Conservation (phyloP, 2,329 filamentous ascomycete genomes). For the Colletotrichum liriopes region DNA sequence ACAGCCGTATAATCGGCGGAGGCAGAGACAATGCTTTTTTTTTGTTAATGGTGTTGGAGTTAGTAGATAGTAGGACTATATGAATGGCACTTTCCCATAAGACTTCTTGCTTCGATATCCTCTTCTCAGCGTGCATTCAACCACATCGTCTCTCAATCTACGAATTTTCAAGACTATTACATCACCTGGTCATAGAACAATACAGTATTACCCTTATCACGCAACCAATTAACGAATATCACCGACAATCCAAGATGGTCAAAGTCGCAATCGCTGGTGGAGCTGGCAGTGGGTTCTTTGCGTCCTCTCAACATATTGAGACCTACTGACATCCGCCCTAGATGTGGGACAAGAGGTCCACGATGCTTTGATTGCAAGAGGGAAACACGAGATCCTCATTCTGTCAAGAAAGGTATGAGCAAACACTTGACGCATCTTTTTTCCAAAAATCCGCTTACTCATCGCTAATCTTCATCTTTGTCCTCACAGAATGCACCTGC, state of each 20-base stretch:
- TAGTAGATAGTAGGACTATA: neutral
- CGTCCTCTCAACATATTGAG: accelerated
- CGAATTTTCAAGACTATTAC: no score
- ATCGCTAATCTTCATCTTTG: neutral
- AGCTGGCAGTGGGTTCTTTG: slow-evolving; percentile 30
- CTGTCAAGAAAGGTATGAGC: slow-evolving; percentile 62
- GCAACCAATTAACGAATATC: neutral
- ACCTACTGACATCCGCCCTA: slow-evolving; percentile 44
- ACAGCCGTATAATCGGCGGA: neutral
- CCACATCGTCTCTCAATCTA: neutral
- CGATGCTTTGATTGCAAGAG: slow-evolving; percentile 62
- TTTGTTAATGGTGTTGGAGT: neutral
- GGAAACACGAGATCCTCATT: slow-evolving; percentile 68
- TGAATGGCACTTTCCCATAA: neutral
- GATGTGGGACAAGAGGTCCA: slow-evolving; percentile 69
- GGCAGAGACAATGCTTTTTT: no score
- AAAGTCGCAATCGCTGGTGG: slow-evolving; percentile 47
- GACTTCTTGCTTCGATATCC: accelerated
- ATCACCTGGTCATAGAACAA: neutral
- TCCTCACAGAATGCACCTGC: slow-evolving; percentile 46
- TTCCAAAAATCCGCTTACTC: neutral
- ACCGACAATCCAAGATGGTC: slow-evolving; percentile 43
- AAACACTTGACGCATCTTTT: no score
- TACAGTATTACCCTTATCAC: no score
- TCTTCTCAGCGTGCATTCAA: neutral